Conservation (phyloP, 2,329 filamentous ascomycete species). For the Beauveria sp. region DNA sequence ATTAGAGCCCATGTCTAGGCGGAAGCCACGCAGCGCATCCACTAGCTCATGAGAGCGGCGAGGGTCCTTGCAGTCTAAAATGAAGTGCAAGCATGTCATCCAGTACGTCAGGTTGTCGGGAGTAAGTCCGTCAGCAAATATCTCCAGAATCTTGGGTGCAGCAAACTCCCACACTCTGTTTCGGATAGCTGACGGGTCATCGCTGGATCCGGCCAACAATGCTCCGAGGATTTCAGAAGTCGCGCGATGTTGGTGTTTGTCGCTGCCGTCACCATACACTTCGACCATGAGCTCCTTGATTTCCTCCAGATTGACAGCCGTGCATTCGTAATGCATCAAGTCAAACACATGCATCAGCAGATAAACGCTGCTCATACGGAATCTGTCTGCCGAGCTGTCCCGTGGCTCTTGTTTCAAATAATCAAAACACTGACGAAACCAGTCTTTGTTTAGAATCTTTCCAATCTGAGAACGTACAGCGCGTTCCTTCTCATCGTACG, state of each 20-base stretch:
- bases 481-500: constrained; percentile 75
- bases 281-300: constrained; percentile 71
- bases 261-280: constrained; percentile 85
- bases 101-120: constrained; percentile 93
- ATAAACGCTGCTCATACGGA: constrained; percentile 81
- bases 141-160: constrained; percentile 75
- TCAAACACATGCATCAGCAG: constrained; percentile 86
- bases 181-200: constrained; percentile 66
- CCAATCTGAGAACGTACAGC: constrained; percentile 72
- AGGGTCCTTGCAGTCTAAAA: constrained; percentile 83
- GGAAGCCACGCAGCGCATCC: constrained; percentile 74
- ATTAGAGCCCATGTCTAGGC: constrained; percentile 88
- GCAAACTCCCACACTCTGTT: constrained; percentile 80
- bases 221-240: constrained; percentile 90
- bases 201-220: constrained; percentile 70
- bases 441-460: constrained; percentile 67
- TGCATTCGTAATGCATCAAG: constrained; percentile 72
- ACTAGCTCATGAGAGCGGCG: constrained; percentile 80
- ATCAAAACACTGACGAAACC: constrained; percentile 81
- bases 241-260: constrained; percentile 95
- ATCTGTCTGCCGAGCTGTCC: constrained; percentile 72
- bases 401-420: constrained; percentile 95
- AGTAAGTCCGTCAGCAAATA: constrained; percentile 86
- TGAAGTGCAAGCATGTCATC: constrained; percentile 86
- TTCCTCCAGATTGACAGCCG: constrained; percentile 74